A percentile compares a stretch with the other conserved stretches of the same genome.
These are phyloP conservation scores for Chondrostereum purpureum DNA, from an alignment of 1,284 basidiomycete genomes.

Conservation along the genomic window DNA sequence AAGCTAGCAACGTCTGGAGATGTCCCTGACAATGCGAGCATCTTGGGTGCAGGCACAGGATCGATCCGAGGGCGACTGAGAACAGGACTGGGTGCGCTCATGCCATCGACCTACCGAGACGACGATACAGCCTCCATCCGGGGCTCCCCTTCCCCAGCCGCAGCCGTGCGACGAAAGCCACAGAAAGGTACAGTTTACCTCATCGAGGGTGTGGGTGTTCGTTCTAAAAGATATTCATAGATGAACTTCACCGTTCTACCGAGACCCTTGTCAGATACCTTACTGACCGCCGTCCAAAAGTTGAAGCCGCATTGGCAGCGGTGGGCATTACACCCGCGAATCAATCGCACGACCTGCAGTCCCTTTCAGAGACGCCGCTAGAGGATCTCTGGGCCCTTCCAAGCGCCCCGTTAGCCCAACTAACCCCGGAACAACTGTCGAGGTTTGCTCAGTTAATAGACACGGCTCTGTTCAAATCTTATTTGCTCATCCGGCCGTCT, in stretches of 20 bases:
- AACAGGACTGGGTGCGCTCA: slow-evolving; percentile 45
- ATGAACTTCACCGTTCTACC: slow-evolving; percentile 55
- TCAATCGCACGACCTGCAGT: slow-evolving; percentile 52
- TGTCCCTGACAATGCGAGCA: slow-evolving; percentile 10
- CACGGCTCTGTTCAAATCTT: slow-evolving; percentile 93
- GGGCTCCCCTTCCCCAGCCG: slow-evolving; percentile 19
- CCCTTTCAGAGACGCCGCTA: slow-evolving; percentile 60
- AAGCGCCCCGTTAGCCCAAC: slow-evolving; percentile 55
- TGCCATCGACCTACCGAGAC: slow-evolving; percentile 42
- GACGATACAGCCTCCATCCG: slow-evolving; percentile 52
- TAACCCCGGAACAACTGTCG: slow-evolving; percentile 76
- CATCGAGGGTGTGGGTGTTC: not conserved
- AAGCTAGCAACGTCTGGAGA: slow-evolving; percentile 4
- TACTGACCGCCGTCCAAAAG: slow-evolving; percentile 80
- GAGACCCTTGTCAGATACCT: slow-evolving; percentile 71
- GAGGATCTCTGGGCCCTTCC: slow-evolving; percentile 75
- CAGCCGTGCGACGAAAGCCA: slow-evolving; percentile 28
- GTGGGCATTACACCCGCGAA: slow-evolving; percentile 68
- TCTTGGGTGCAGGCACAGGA: slow-evolving; percentile 22
- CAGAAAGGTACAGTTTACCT: slow-evolving; percentile 18
- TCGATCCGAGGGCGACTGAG: slow-evolving; percentile 46
- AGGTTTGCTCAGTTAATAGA: slow-evolving; percentile 91
- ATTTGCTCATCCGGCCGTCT: slow-evolving; percentile 77
- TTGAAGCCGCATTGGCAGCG: slow-evolving; percentile 66
- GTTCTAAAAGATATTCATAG: slow-evolving; percentile 25